Evolutionary conservation across 2,329 filamentous ascomycete species (phyloP), one percentile per base, ranked within the genome.

Genomic region (Pseudogymnoascus sp.): DNA sequence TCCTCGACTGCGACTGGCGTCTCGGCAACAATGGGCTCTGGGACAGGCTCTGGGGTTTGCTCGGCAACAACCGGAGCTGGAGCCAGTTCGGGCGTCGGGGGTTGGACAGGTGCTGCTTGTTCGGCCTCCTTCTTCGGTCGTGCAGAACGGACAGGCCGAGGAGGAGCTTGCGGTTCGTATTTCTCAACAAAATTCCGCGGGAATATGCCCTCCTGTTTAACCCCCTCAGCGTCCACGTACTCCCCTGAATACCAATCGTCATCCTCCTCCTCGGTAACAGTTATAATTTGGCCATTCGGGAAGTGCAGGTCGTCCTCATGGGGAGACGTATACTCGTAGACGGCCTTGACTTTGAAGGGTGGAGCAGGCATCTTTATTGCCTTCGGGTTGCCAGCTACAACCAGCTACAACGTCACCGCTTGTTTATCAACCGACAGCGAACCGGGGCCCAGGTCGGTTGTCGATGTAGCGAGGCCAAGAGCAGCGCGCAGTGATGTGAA

Each of bases 291-390:
- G 68, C 91, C 92, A 71, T 85, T 79, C 65, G 82, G 76, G 75
- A 99, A 99, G 74, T 85, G 89, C 70, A 99, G 87, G 78, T 99
- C 95, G 77, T 99, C 95, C 70, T 96, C 92, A 76, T 99, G 93
- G 66, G 85, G 84, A 69, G 95, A 97, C 74, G 83, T 81, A 80
- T 99, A 99, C 75, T 97, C 93, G 80, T 89, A 99, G 73, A 97
- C 79, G 70, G 95, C 91, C 82, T 93, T 96, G 80, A 99, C 95
- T 79, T 91, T 96, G 82, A 96, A 97, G 65, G 87, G 86, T 70
- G 81, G 81, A 66, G 75, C 76, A 75, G 87, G 80, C 89, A 93
- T 93, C 74, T 76, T 82, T 79, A 5, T 11, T 56, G 50, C 16
- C n/a, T 33, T 56, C 14, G 47, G 47, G 33, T 13, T 56, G 47